Evolutionary conservation across 2,329 filamentous ascomycete genomes (phyloP).

Genomic region (Colletotrichum phormii): DNA sequence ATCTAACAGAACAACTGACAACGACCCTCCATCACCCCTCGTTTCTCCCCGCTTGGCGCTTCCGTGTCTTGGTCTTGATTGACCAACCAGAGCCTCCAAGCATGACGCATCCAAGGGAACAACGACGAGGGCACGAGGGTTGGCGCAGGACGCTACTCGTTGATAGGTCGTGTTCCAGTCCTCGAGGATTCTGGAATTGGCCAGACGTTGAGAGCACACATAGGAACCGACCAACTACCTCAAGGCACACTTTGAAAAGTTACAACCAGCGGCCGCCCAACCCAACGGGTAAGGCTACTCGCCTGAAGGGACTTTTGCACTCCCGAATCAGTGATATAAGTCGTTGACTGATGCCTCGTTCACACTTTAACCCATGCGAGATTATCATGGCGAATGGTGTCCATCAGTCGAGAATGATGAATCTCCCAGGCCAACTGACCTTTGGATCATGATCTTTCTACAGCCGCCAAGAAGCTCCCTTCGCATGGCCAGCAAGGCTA

Average conservation of each 20-base stretch:
- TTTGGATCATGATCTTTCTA: not conserved
- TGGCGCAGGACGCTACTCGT: not conserved
- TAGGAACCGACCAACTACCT: not conserved
- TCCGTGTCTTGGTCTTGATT: constrained; percentile 2
- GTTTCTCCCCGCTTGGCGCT: not conserved
- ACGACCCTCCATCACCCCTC: constrained; percentile 22
- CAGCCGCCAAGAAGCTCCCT: not conserved
- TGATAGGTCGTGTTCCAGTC: constrained; percentile 20
- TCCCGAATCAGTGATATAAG: not conserved
- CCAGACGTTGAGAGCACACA: constrained; percentile 20
- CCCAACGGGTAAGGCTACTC: not conserved
- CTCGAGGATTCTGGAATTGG: constrained; percentile 26
- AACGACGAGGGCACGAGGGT: not conserved
- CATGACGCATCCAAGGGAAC: not conserved
- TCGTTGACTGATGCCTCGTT: constrained; percentile 12
- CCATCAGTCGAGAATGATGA: constrained; percentile 30
- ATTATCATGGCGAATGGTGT: not conserved
- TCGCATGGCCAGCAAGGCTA: not conserved
- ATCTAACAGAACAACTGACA: constrained; percentile 5
- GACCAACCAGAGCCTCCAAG: constrained; percentile 12
- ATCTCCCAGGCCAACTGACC: not conserved
- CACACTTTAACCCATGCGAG: constrained; percentile 4
- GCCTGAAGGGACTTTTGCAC: not conserved
- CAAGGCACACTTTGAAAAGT: not conserved
- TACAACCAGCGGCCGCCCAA: not conserved